Evolutionary conservation across 257 asterid genomes (phyloP).

Genomic region (Fraxinus americana): DNA sequence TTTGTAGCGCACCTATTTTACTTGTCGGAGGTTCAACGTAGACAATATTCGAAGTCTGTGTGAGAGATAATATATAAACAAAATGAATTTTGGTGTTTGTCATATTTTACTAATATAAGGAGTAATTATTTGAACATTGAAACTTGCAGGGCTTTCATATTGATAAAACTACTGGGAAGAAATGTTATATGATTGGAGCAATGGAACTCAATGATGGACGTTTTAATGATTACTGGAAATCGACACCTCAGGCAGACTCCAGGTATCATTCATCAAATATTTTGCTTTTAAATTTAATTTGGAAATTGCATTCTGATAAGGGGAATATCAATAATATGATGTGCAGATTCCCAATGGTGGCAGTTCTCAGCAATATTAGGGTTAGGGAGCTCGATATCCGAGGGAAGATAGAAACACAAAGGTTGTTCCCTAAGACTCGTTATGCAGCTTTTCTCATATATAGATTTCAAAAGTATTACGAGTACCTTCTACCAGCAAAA

Average conservation of each 20-base stretch:
- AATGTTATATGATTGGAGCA: conserved; percentile 33
- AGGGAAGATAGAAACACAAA: conserved; percentile 14
- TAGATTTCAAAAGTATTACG: not conserved
- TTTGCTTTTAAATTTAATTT: too few relatives aligned
- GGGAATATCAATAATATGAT: too few relatives aligned
- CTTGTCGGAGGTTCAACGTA: not conserved
- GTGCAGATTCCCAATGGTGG: not conserved
- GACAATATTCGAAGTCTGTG: too few relatives aligned
- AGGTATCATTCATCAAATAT: not conserved
- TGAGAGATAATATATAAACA: too few relatives aligned
- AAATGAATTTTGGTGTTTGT: too few relatives aligned
- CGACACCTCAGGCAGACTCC: not conserved
- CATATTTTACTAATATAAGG: too few relatives aligned
- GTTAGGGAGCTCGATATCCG: not conserved
- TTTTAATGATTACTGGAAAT: not conserved
- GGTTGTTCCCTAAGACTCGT: conserved; percentile 16
- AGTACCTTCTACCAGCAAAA: conserved; percentile 11
- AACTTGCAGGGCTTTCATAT: conserved; percentile 35
- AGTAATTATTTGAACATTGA: too few relatives aligned
- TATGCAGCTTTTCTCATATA: conserved; percentile 29
- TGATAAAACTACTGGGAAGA: conserved; percentile 34
- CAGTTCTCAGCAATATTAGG: too few relatives aligned
- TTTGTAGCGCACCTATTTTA: conserved; percentile 40
- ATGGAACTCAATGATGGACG: not conserved
- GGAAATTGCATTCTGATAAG: too few relatives aligned